Evolutionary conservation across 768 basidiomycete species (phyloP).

Genomic region (Rhizopogon salebrosus): DNA sequence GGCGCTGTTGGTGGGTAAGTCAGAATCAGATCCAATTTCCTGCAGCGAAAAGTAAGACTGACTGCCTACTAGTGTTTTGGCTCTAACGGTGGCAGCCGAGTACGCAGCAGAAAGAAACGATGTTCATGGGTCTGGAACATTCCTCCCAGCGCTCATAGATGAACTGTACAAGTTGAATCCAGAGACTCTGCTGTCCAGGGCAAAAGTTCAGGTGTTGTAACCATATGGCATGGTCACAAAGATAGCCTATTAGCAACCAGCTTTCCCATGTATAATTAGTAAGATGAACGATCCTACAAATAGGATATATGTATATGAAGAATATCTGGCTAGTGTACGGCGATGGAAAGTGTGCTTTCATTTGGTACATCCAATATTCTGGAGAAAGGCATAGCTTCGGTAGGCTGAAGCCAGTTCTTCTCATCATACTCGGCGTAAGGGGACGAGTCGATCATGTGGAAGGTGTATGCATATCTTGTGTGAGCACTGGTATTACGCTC

Average conservation of each 20-base stretch:
- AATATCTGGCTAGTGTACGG: neutral
- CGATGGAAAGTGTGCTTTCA: neutral
- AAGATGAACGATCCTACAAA: neutral
- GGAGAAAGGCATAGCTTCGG: slow-evolving; percentile 75
- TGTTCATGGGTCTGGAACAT: slow-evolving; percentile 60
- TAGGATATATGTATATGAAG: neutral
- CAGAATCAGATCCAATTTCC: neutral
- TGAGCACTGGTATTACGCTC: slow-evolving; percentile 76
- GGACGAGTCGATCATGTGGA: slow-evolving; percentile 86
- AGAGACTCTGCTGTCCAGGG: slow-evolving; percentile 24
- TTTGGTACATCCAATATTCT: slow-evolving; percentile 38
- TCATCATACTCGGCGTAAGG: slow-evolving; percentile 72
- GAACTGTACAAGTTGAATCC: slow-evolving; percentile 45
- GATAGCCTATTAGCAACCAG: neutral
- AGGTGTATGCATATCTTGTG: slow-evolving; percentile 92
- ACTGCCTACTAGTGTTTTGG: slow-evolving; percentile 39
- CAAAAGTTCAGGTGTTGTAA: slow-evolving; percentile 24
- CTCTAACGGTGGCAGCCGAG: slow-evolving; percentile 58
- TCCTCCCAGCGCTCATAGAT: slow-evolving; percentile 61
- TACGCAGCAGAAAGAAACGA: slow-evolving; percentile 44
- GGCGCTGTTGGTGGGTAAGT: slow-evolving; percentile 75
- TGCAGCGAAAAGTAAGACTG: neutral
- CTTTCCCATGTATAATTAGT: neutral
- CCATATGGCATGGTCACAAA: neutral
- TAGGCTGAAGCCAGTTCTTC: slow-evolving; percentile 96